Evolutionary conservation across 371 early-diverging fungal species (phyloP), one percentile per base, ranked within the genome.

Genomic region (Rhizopus arrhizus): DNA sequence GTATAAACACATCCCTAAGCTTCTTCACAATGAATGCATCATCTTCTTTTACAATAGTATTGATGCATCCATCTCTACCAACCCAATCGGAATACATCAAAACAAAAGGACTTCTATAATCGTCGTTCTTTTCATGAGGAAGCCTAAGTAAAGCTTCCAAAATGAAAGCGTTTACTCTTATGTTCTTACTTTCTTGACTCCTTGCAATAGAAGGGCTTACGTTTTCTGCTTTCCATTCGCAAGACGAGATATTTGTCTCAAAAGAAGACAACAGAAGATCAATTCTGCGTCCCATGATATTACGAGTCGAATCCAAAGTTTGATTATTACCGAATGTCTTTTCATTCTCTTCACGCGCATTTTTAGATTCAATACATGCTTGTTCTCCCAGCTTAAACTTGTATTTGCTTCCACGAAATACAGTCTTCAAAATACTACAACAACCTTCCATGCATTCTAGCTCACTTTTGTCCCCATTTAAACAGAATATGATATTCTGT

Each of bases 81-180:
- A 54, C 22, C 54, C 54, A 54, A 54, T 54, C 54, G 41, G 54
- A 54, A 41, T 54, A 54, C 42, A 54, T 41, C 54, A 54, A 41
- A 9, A 41, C 41, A 42, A 54, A 29, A 38, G 42, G 42, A 54
- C 41, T 29, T 54, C n/a, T 41, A 54, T 54, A 41, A 41, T 28
- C 41, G 16, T 41, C 54, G 22, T 41, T 54, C 9, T 41, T 41
- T 54, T 54, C 54, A 41, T 54, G 54, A 54, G 54, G 42, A 29
- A 54, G 42, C 36, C 42, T 54, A 54, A 54, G 54, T 41, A 54
- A 28, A 16, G 22, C 42, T 42, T 54, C 54, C 41, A 54, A 41
- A 54, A 54, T 41, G 40, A 41, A 54, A 41, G 42, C 54, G 42
- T 41, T 54, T 54, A 41, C 54, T 54, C 54, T 54, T 41, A 41